These are phyloP conservation scores for Drosera spatulata DNA, from an alignment of 179 eudicot genomes.

Conservation along the genomic window DNA sequence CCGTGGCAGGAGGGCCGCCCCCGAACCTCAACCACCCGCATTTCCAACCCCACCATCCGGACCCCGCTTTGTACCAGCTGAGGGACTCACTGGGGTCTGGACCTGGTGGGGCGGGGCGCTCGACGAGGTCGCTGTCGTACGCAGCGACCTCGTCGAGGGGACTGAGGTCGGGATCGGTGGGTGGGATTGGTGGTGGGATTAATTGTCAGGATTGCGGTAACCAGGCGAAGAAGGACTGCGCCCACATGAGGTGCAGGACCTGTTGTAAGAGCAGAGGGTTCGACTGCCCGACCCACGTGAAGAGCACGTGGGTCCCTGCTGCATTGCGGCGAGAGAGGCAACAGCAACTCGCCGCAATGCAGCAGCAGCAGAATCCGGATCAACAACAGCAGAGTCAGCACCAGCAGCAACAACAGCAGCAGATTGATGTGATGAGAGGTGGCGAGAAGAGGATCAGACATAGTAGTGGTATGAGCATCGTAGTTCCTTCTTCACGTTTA, in stretches of 20 bases:
- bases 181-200: neutral
- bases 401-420: conserved; percentile 11
- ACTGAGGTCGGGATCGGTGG: no score
- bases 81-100: no score
- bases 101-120: no score
- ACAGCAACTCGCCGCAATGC: conserved; percentile 21
- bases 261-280: conserved; percentile 67
- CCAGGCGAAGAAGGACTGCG: no score
- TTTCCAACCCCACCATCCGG: conserved; percentile 13
- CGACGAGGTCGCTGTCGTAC: no score
- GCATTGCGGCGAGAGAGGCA: conserved; percentile 50
- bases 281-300: conserved; percentile 56
- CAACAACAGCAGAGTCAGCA: conserved; percentile 6
- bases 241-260: conserved; percentile 27
- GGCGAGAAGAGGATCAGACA: conserved; percentile 17
- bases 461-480: conserved; percentile 10
- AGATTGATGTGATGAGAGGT: conserved; percentile 5
- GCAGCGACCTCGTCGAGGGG: no score
- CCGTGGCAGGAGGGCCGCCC: neutral
- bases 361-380: conserved; percentile 1
- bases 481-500: neutral
- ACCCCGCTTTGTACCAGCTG: neutral
- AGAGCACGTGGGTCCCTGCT: conserved; percentile 16
- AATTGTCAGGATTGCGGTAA: conserved; percentile 7
- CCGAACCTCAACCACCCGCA: neutral